A percentile compares a stretch with the other conserved stretches of the same genome.
These are phyloP conservation scores for Alnus glutinosa DNA, from an alignment of 306 rosid genomes.

Conservation along the genomic window DNA sequence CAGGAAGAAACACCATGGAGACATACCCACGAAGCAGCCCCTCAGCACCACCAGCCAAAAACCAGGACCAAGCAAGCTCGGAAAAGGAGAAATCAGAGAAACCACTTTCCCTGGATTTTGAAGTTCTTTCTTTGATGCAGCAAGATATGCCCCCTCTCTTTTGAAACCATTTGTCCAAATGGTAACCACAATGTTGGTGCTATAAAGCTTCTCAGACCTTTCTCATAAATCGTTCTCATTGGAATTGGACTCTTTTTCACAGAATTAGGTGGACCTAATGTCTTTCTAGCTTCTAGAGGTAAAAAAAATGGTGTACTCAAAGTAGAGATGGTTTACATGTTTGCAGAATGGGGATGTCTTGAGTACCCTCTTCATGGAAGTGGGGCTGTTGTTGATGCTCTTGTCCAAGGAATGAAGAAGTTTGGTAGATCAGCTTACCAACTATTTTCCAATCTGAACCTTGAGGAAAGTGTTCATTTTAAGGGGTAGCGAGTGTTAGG, in stretches of 20 bases:
- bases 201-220: slow-evolving; percentile 78
- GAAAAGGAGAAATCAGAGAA: no score
- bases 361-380: slow-evolving; percentile 84
- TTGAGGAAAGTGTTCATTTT: no score
- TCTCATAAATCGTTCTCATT: slow-evolving; percentile 70
- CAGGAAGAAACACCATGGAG: no score
- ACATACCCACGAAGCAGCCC: no score
- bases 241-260: slow-evolving; percentile 58
- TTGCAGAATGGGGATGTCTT: slow-evolving; percentile 91
- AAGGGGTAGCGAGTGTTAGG: no score
- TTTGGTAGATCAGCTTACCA: slow-evolving; percentile 52
- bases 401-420: slow-evolving; percentile 70
- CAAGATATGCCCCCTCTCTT: slow-evolving; percentile 82
- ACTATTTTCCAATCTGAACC: no score
- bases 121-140: slow-evolving; percentile 76
- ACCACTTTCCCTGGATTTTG: slow-evolving; percentile 7
- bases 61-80: no score
- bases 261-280: slow-evolving; percentile 84
- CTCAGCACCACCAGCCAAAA: no score
- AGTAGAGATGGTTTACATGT: slow-evolving; percentile 95
- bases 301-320: slow-evolving; percentile 72
- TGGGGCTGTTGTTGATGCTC: slow-evolving; percentile 80
- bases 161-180: slow-evolving; percentile 69
- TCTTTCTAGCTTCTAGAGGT: slow-evolving; percentile 93
- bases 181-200: slow-evolving; percentile 84